Evolutionary conservation across 2,329 filamentous ascomycete species (phyloP).

Genomic region (Fusarium algeriense): DNA sequence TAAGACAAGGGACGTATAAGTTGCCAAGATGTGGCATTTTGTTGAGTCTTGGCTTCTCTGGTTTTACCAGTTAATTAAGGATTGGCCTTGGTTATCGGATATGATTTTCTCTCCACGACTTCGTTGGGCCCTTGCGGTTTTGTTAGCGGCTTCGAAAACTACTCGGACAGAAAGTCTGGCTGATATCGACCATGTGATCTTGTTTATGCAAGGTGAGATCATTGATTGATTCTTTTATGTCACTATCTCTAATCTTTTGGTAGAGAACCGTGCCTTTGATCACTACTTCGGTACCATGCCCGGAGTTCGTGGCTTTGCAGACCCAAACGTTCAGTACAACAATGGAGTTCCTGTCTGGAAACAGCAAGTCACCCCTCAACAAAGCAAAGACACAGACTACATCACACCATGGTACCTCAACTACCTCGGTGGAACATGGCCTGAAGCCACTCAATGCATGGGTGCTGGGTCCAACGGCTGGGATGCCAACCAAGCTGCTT

Average conservation of each 20-base stretch:
- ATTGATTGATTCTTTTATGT: fast-evolving
- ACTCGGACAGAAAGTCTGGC: neutral
- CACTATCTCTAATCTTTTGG: neutral
- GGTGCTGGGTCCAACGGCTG: constrained; percentile 64
- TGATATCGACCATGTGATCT: constrained; percentile 19
- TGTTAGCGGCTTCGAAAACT: neutral
- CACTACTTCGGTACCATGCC: constrained; percentile 27
- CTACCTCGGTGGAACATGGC: constrained; percentile 63
- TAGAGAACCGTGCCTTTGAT: constrained; percentile 23
- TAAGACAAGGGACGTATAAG: neutral
- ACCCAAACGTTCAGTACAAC: constrained; percentile 16
- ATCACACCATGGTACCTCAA: constrained; percentile 63
- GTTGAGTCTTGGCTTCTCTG: neutral
- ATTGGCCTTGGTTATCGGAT: constrained; percentile 4
- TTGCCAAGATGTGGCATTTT: constrained; percentile 8
- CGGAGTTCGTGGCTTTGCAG: constrained; percentile 20
- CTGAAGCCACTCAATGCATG: constrained; percentile 67
- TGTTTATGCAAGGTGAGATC: constrained; percentile 10
- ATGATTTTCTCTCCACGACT: constrained; percentile 7
- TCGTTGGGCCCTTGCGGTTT: neutral
- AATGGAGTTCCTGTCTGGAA: constrained; percentile 8
- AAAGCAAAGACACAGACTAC: constrained; percentile 2
- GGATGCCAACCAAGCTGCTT: constrained; percentile 63
- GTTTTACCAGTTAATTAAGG: neutral
- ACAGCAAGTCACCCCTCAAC: constrained; percentile 1